phyloP scores from a whole-genome alignment of 768 basidiomycete species.

The Hericium rajendrae region DNA sequence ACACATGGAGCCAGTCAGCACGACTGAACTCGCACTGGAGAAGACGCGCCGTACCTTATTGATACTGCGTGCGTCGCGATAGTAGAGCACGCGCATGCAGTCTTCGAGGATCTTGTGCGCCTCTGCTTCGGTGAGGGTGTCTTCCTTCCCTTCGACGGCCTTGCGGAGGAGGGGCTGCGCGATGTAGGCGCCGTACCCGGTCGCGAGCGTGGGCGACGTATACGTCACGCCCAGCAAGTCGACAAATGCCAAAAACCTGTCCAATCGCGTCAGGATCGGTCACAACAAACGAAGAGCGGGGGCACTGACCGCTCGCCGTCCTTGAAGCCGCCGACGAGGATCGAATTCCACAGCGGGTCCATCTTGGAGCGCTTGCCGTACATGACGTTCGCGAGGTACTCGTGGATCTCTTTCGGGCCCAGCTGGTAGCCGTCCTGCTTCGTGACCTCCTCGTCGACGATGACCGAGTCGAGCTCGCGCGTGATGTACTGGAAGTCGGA shows the following conservation, averaged over 20 bases:
- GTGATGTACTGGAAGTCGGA: slow-evolving; percentile 95
- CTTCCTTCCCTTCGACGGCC: slow-evolving; percentile 77
- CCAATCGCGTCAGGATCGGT: background rate
- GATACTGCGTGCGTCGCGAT: slow-evolving; percentile 90
- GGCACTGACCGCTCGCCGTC: slow-evolving; percentile 61
- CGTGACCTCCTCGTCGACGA: slow-evolving; percentile 63
- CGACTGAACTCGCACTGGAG: background rate
- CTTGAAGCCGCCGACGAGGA: slow-evolving; percentile 88
- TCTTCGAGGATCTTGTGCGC: slow-evolving; percentile 72
- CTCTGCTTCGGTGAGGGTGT: slow-evolving; percentile 66
- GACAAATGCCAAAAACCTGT: slow-evolving; percentile 86
- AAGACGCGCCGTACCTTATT: slow-evolving; percentile 89
- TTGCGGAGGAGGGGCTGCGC: slow-evolving; percentile 88
- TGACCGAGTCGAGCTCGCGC: slow-evolving; percentile 63
- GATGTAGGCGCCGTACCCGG: slow-evolving; percentile 89
- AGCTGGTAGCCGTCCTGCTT: slow-evolving; percentile 77
- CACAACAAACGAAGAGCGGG: background rate
- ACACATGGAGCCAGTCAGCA: slow-evolving; percentile 1
- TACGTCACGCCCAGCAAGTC: slow-evolving; percentile 97
- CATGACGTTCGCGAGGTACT: slow-evolving; percentile 85
- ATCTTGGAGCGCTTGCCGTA: slow-evolving; percentile 82
- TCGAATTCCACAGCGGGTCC: slow-evolving; percentile 90
- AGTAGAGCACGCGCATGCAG: slow-evolving; percentile 89
- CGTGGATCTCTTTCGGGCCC: slow-evolving; percentile 85
- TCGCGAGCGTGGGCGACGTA: slow-evolving; percentile 84